Evolutionary conservation across 371 early-diverging fungal species (phyloP), one percentile per base, ranked within the genome.

Genomic region (Mortierella sp.): DNA sequence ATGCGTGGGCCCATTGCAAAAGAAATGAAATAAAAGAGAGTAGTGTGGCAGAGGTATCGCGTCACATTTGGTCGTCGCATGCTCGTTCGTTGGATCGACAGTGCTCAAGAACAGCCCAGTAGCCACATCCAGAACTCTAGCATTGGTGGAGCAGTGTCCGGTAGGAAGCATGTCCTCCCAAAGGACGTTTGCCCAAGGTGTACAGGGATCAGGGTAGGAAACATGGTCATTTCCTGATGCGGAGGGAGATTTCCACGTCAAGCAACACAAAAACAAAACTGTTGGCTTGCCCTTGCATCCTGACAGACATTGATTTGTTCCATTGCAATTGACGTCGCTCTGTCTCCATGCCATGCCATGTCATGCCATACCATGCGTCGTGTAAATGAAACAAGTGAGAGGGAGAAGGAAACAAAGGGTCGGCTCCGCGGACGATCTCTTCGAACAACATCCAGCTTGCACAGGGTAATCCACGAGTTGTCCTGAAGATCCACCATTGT

Each of bases 201-300:
- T 46, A 54, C 54, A 59, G 27, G 21, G 53, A 59, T 66, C 67
- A 66, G 60, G 48, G 65, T 19, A 28, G 16, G 58, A 42, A 50
- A 43, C 55, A 43, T 30, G 42, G 41, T 38, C 26, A 39, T 42
- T 28, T 48, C 46, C 18, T 46, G 54, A 24, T 26, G 52, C 45
- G 13, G 30, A 21, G 31, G 19, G 39, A 65, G 16, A 19, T 28
- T 14, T 26, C 50, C 43, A 47, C 19, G 38, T 26, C 26, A 62
- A 46, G 28, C 24, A 48, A 49, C 19, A 63, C 27, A 54, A 63
- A 28, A 55, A 55, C 61, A 54, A 54, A 60, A 59, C 30, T 41
- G 18, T 30, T 55, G 19, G 67, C 67, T 61, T 67, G 67, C 61
- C 65, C 65, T 57, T 34, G 50, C 47, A 24, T 63, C 64, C 56